phyloP scores from a whole-genome alignment of 1,284 basidiomycete species.

The Microbotryum scabiosae region DNA sequence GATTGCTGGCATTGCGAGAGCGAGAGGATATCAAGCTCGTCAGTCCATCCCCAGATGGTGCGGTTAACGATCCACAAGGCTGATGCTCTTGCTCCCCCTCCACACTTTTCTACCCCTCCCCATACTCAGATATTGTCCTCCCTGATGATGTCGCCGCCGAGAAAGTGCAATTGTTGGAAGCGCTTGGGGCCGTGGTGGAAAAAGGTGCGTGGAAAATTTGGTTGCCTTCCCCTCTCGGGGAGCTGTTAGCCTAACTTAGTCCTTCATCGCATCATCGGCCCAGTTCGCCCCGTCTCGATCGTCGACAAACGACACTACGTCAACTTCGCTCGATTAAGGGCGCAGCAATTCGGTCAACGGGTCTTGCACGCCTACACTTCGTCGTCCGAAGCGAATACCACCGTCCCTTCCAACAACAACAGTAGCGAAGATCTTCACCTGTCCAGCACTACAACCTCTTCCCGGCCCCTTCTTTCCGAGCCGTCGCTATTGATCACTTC shows the following conservation, averaged over 20 bases:
- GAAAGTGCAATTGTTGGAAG: slow-evolving; percentile 72
- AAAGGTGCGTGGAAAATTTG: slow-evolving; percentile 53
- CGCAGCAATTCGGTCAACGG: slow-evolving; percentile 57
- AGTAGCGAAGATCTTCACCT: background rate
- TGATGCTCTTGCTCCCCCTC: background rate
- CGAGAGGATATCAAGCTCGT: slow-evolving; percentile 48
- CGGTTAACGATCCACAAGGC: slow-evolving; percentile 47
- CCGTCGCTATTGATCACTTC: slow-evolving; percentile 17
- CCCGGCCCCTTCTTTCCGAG: background rate
- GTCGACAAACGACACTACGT: slow-evolving; percentile 86
- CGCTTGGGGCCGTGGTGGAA: slow-evolving; percentile 79
- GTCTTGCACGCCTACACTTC: slow-evolving; percentile 14
- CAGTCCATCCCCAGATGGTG: slow-evolving; percentile 40
- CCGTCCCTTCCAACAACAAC: background rate
- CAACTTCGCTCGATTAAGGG: slow-evolving; percentile 55
- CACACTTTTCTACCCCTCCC: background rate
- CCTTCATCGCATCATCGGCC: background rate
- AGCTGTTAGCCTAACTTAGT: too few relatives aligned
- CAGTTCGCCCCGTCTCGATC: slow-evolving; percentile 56
- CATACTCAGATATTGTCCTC: slow-evolving; percentile 67
- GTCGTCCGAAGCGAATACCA: slow-evolving; percentile 3
- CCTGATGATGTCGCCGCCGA: slow-evolving; percentile 78
- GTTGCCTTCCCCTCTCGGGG: slow-evolving; percentile 12
- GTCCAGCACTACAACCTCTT: background rate
- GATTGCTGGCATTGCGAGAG: slow-evolving; percentile 78